Evolutionary conservation across 345 rosid species (phyloP), one percentile per base, ranked within the genome.

Genomic region (Hypericum androsaemum): DNA sequence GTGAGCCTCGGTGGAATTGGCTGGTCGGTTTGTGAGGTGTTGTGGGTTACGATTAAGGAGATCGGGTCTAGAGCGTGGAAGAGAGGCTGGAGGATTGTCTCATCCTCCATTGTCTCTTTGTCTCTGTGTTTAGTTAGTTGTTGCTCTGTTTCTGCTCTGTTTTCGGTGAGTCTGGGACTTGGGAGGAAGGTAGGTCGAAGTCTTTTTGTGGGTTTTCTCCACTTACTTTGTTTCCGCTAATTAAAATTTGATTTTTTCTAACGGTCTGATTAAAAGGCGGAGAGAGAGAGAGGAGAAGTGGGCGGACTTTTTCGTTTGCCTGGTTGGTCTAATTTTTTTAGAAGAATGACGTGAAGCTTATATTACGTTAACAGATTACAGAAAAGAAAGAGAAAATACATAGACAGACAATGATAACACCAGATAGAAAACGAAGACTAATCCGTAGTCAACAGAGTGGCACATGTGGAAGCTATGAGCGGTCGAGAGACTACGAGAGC

Each of bases 31-130:
- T 60, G 50, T 32, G 60, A 57, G 6, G 79, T 53, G 43, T 74
- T 75, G 12, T 80, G 85, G n/a, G 87, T 77, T 39, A 79, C 78
- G 10, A 88, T 61, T 1, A 88, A 80, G 61, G 95, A 85, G 39
- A 77, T 66, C 0, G 85, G 74, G 56, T 84, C 86, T 7, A 81
- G 61, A 1, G 75, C 57, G n/a, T 69, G 71, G 37, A 77, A 45
- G 12, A 64, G 65, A 17, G 71, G 64, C 5, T 72, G 81, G 28
- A 63, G 12, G 13, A 46, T 62, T 12, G 70, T 56, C 3, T 5
- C 7, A 46, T 69, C 82, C 17, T 68, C 74, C 79, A 75, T 74
- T 52, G 39, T 11, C 49, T 39, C 61, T 22, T 22, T 53, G 17
- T 47, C 51, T 42, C 7, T 52, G 3, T 22, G 32, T 22, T 4